Percentiles rank a stretch among this genome's conserved stretches.
phyloP scores from a whole-genome alignment of 2,329 filamentous ascomycete genomes.

The Cercospora berteroae region DNA sequence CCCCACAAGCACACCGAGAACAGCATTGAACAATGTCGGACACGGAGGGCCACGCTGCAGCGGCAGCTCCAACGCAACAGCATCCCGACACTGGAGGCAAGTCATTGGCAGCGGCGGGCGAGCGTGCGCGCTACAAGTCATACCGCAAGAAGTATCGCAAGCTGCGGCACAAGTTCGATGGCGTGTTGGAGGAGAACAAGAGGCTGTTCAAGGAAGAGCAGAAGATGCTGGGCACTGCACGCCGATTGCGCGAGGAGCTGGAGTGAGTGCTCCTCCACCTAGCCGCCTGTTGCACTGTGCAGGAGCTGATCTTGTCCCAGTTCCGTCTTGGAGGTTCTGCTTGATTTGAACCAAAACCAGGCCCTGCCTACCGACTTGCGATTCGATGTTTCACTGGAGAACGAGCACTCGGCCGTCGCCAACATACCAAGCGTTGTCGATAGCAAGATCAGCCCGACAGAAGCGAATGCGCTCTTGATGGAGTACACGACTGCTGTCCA shows the following conservation, averaged over 20 bases:
- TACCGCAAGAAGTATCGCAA: conserved; percentile 84
- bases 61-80: conserved; percentile 10
- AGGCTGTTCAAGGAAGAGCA: conserved; percentile 77
- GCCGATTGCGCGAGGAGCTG: conserved; percentile 83
- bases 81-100: conserved; percentile 26
- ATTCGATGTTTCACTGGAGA: conserved; percentile 67
- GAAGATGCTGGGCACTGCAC: conserved; percentile 75
- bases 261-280: conserved; percentile 61
- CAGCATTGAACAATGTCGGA: conserved; percentile 28
- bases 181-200: conserved; percentile 77
- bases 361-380: conserved; percentile 27
- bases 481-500: conserved; percentile 40
- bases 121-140: conserved; percentile 38
- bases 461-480: conserved; percentile 33
- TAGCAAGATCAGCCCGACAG: conserved; percentile 36
- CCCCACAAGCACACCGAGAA: background rate
- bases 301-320: conserved; percentile 47
- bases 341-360: conserved; percentile 84
- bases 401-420: conserved; percentile 67
- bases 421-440: conserved; percentile 50
- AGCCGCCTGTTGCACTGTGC: background rate
- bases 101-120: conserved; percentile 23
- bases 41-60: conserved; percentile 31
- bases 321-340: conserved; percentile 80
- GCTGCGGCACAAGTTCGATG: conserved; percentile 77